Evolutionary conservation across 2,329 filamentous ascomycete genomes (phyloP).

Genomic region (Zymoseptoria pseudotritici): DNA sequence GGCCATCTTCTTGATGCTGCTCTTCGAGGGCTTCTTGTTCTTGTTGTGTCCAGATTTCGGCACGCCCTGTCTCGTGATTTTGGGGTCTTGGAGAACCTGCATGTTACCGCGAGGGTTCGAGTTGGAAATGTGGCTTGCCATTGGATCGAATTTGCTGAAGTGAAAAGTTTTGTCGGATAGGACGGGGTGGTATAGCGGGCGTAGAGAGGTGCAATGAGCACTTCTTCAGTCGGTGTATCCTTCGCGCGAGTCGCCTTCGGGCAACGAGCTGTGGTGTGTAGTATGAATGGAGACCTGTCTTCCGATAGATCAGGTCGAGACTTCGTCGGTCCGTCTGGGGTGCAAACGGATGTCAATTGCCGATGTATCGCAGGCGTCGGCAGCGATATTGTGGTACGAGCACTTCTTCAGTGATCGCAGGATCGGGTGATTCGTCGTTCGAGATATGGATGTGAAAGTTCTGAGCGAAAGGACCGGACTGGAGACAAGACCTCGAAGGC

Average conservation of each 20-base stretch:
- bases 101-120: slow-evolving; percentile 1
- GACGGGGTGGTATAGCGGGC: background rate
- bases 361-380: background rate
- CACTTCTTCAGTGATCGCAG: background rate
- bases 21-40: slow-evolving; percentile 9
- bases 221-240: background rate
- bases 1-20: slow-evolving; percentile 8
- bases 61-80: slow-evolving; percentile 9
- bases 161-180: background rate
- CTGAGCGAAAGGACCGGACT: slow-evolving; percentile 29
- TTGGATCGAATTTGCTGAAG: background rate
- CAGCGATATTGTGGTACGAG: background rate
- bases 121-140: slow-evolving; percentile 5
- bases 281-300: slow-evolving; percentile 13
- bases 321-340: slow-evolving; percentile 20
- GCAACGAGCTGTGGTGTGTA: slow-evolving; percentile 20
- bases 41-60: slow-evolving; percentile 1
- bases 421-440: background rate
- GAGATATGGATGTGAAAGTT: slow-evolving; percentile 21
- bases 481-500: slow-evolving; percentile 22
- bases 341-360: slow-evolving; percentile 8
- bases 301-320: slow-evolving; percentile 12
- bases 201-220: background rate
- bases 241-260: slow-evolving; percentile 21
- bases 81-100: slow-evolving; percentile 12